phyloP scores from a whole-genome alignment of 1,139 yeast genomes.

The Tardiomyces blankii region DNA sequence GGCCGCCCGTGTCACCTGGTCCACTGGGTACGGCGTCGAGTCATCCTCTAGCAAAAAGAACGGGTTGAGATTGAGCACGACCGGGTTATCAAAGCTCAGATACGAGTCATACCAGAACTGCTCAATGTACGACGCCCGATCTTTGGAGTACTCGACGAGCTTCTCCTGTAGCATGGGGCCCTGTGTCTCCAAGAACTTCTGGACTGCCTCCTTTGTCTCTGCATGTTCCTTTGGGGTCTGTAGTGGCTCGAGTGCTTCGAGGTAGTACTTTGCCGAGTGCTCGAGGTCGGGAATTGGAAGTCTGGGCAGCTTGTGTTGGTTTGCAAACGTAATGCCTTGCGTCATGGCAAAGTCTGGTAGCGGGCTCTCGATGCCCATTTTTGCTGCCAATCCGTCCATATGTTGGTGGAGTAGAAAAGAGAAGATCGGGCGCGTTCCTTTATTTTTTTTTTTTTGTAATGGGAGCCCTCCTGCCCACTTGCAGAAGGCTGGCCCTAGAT shows the following conservation, averaged over 20 bases:
- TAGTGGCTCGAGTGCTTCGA: slow-evolving; percentile 59
- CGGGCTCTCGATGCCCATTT: not conserved
- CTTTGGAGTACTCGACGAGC: slow-evolving; percentile 49
- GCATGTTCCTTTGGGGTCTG: slow-evolving; percentile 63
- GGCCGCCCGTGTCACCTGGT: slow-evolving; percentile 74
- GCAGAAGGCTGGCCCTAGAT: no score
- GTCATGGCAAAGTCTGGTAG: not conserved
- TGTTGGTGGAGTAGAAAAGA: no score
- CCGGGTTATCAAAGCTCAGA: slow-evolving; percentile 73
- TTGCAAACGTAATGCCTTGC: slow-evolving; percentile 34
- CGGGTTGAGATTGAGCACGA: slow-evolving; percentile 78
- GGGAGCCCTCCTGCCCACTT: no score
- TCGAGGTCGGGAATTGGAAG: slow-evolving; percentile 70
- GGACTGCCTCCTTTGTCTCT: slow-evolving; percentile 50
- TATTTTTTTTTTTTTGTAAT: no score
- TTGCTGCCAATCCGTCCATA: not conserved
- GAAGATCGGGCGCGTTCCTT: no score
- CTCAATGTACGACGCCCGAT: slow-evolving; percentile 71
- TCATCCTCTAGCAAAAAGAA: slow-evolving; percentile 83
- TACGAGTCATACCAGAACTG: slow-evolving; percentile 92
- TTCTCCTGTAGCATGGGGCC: slow-evolving; percentile 56
- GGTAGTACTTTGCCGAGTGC: slow-evolving; percentile 53
- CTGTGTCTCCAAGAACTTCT: slow-evolving; percentile 41
- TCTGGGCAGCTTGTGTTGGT: slow-evolving; percentile 46
- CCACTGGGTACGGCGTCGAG: slow-evolving; percentile 65